Evolutionary conservation across 2,329 filamentous ascomycete genomes (phyloP).

Genomic region (Phaeophleospora eucalypticola): DNA sequence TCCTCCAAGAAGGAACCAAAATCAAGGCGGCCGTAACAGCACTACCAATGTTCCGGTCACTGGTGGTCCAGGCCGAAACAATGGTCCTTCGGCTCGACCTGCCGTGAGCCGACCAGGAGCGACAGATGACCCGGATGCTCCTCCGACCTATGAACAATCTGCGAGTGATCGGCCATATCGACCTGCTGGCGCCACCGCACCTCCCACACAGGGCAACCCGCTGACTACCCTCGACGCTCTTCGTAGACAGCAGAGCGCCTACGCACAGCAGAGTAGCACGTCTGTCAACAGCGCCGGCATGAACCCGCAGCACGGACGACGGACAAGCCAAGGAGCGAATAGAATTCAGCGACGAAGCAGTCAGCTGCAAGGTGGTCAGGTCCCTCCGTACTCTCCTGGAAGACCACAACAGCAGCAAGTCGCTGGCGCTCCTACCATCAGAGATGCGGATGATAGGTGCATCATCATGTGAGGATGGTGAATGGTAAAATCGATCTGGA

Average conservation of each 20-base stretch:
- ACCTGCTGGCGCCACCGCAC: slow-evolving; percentile 29
- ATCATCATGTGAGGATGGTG: slow-evolving; percentile 1
- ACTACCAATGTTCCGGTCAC: slow-evolving; percentile 14
- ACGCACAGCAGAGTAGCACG: slow-evolving; percentile 14
- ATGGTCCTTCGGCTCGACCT: slow-evolving; percentile 18
- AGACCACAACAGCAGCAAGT: slow-evolving; percentile 11
- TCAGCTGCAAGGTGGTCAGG: slow-evolving; percentile 10
- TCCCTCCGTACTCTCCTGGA: slow-evolving; percentile 12
- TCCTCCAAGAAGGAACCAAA: slow-evolving; percentile 26
- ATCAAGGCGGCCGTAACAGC: slow-evolving; percentile 13
- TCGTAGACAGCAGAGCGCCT: slow-evolving; percentile 27
- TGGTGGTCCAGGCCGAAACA: slow-evolving; percentile 7
- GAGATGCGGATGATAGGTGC: slow-evolving; percentile 37
- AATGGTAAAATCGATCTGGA: too few relatives aligned
- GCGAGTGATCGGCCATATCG: slow-evolving; percentile 53
- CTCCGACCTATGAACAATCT: slow-evolving; percentile 64
- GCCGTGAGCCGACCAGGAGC: slow-evolving; percentile 30
- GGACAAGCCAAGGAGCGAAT: slow-evolving; percentile 12
- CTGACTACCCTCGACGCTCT: slow-evolving; percentile 33
- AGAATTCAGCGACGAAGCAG: slow-evolving; percentile 20
- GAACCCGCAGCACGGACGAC: slow-evolving; percentile 8
- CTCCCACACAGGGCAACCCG: slow-evolving; percentile 30
- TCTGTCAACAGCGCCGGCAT: slow-evolving; percentile 13
- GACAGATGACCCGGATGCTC: slow-evolving; percentile 51
- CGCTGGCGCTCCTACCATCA: slow-evolving; percentile 23